Evolutionary conservation across 2,329 filamentous ascomycete species (phyloP), one percentile per base, ranked within the genome.

Genomic region (Penicillium sp.): DNA sequence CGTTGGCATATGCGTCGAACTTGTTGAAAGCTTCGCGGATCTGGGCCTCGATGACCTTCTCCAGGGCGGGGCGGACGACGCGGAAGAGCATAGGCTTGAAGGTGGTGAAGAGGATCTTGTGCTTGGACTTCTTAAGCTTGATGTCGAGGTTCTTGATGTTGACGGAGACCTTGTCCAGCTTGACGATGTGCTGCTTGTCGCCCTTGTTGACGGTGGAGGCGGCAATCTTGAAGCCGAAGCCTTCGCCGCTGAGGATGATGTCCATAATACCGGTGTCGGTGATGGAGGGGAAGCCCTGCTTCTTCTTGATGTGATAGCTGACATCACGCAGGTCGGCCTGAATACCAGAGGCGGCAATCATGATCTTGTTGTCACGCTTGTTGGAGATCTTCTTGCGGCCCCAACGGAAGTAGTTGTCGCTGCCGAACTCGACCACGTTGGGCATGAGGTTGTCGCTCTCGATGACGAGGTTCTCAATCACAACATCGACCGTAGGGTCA

Each of bases 391-490:
- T 88, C 87, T 96, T 97, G 71, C 95, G 91, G 37, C 93, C 95
- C 87, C 90, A 96, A 65, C 90, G 88, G 85, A 93, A 91, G 80
- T 95, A 96, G 80, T 98, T 95, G 79, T 98, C 93, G 71, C 87
- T 95, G 57, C 87, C 85, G 60, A 98, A 83, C 75, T 99, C 93
- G 39, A 96, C 76, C 5, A 93, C 83, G 68, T 99, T 99, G 62
- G 95, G 95, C 78, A 93, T 91, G 66, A 99, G 87, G 78, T 99
- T 99, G 81, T 98, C 93, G 64, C 91, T 93, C 79, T 99, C 95
- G 52, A 99, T 84, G 46, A 97, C 89, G 11, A 99, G 81, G 75
- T 99, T 99, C 80, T 99, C 95, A 45, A 99, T 85, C 49, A 98
- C 85, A 49, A 89, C 89, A 75, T 99, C 95, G 51, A 96, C 82